phyloP scores from a whole-genome alignment of 176 grass and related monocot species.

The Elymus sibiricus region DNA sequence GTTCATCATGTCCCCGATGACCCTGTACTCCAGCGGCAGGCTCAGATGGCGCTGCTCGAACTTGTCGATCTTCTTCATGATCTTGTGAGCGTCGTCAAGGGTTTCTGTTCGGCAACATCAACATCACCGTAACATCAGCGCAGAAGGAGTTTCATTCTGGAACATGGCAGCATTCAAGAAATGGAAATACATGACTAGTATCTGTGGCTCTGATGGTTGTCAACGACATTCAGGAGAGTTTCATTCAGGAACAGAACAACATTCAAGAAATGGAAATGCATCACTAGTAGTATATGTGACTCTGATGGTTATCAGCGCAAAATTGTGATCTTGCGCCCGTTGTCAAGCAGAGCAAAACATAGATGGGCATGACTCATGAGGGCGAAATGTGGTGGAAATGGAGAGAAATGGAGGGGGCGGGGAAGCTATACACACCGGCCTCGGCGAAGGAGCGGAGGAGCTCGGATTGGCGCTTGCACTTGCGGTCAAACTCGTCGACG shows the following conservation, averaged over 20 bases:
- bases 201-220: not conserved
- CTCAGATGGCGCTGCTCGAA: constrained; percentile 84
- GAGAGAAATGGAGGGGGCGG: not conserved
- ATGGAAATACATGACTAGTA: not conserved
- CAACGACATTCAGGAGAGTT: no score
- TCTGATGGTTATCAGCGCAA: not conserved
- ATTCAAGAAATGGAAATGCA: no score
- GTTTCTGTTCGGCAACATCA: constrained; percentile 44
- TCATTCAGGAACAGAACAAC: no score
- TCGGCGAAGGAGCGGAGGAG: constrained; percentile 64
- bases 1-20: constrained; percentile 90
- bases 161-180: not conserved
- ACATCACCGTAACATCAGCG: no score
- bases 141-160: not conserved
- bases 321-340: not conserved
- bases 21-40: constrained; percentile 84
- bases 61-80: constrained; percentile 76
- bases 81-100: constrained; percentile 81
- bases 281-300: no score
- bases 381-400: not conserved
- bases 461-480: constrained; percentile 69
- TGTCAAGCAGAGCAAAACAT: no score
- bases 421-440: constrained; percentile 39
- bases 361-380: not conserved
- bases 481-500: constrained; percentile 76